phyloP scores from a whole-genome alignment of 805 yeast species.

The Candida lessepsii region DNA sequence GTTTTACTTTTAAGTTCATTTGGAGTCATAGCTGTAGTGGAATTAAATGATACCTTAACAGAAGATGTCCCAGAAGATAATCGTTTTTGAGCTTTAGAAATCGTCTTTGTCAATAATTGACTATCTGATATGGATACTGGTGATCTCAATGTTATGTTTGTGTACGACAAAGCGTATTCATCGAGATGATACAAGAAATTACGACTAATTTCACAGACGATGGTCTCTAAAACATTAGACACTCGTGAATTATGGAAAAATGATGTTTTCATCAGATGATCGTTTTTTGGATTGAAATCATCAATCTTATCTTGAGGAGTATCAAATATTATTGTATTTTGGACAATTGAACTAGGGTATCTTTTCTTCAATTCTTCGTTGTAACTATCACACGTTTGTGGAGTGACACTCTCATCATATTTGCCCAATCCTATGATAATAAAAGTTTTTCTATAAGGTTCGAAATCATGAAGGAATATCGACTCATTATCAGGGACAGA shows the following conservation, averaged over 20 bases:
- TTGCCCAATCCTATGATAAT: constrained; percentile 50
- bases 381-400: background rate
- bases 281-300: constrained; percentile 14
- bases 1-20: constrained; percentile 33
- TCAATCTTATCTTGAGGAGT: constrained; percentile 28
- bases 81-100: constrained; percentile 42
- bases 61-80: constrained; percentile 38
- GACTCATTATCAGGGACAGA: constrained; percentile 53
- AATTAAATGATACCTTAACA: constrained; percentile 29
- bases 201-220: constrained; percentile 69
- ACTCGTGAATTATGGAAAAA: constrained; percentile 27
- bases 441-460: constrained; percentile 80
- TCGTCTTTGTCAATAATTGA: constrained; percentile 41
- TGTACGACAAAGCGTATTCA: constrained; percentile 67
- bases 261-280: constrained; percentile 17
- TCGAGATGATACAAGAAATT: constrained; percentile 64
- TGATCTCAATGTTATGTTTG: constrained; percentile 77
- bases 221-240: constrained; percentile 47
- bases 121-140: constrained; percentile 66
- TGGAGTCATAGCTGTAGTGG: constrained; percentile 4
- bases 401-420: constrained; percentile 19
- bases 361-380: constrained; percentile 33
- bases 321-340: constrained; percentile 54
- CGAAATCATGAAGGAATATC: constrained; percentile 77
- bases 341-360: constrained; percentile 55